phyloP scores from a whole-genome alignment of 1,284 basidiomycete genomes.

The Pseudozyma tsukubaensis region DNA sequence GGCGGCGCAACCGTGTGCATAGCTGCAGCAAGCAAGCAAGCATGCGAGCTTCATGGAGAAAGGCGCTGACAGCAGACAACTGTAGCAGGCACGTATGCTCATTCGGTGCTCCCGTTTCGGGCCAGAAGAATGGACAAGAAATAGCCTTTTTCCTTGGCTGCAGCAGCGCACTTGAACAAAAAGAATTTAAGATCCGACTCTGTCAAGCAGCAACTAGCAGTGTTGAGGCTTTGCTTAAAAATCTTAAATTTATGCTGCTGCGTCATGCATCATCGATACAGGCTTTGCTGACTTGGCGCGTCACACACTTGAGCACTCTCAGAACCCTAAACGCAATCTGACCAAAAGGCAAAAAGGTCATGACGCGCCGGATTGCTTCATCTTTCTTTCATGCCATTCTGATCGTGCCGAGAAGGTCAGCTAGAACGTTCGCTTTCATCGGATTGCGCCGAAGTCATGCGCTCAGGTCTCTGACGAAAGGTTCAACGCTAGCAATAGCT shows the following conservation, averaged over 20 bases:
- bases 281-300: constrained; percentile 9
- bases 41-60: no score
- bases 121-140: constrained; percentile 3
- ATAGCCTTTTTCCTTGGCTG: neutral
- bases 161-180: neutral
- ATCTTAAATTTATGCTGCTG: constrained; percentile 1
- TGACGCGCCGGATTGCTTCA: neutral
- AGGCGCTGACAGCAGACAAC: neutral
- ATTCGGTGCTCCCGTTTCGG: constrained; percentile 8
- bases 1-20: neutral
- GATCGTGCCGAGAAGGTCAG: neutral
- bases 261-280: constrained; percentile 8
- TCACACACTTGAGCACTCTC: neutral
- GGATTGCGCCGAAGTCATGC: neutral
- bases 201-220: neutral
- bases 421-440: neutral
- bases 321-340: neutral
- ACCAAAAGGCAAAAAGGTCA: neutral
- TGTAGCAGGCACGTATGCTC: neutral
- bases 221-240: neutral
- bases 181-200: neutral
- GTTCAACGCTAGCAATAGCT: neutral
- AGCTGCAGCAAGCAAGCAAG: neutral
- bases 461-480: neutral
- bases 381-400: neutral